Evolutionary conservation across 805 yeast genomes (phyloP), one percentile per base, ranked within the genome.

Genomic region (Priceomyces carsonii): DNA sequence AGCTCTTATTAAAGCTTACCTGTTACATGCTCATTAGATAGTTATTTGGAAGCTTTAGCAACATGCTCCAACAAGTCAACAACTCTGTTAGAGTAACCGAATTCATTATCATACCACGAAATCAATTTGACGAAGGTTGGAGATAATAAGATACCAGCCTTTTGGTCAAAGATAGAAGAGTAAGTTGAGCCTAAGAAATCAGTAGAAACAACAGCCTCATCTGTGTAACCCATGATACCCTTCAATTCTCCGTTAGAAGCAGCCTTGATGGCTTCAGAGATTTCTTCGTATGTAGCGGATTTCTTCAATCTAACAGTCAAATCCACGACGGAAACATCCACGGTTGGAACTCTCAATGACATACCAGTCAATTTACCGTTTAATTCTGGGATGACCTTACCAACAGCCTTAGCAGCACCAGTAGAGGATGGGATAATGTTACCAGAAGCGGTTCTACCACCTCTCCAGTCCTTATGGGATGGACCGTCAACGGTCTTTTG

Each of bases 351-450:
- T 75, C 96, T 85, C 72, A 88, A 74, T 45, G 95, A 81, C 80
- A 87, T 76, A 77, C 96, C 96, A 51, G 96, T 88, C 68, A 88
- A 82, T 76, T 86, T 87, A 61, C 96, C 96, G 72, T 83, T 82
- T 59, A 88, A 79, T 58, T 75, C 82, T 50, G 96, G 96, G 58
- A 88, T 82, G 56, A 88, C 95, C 80, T 86, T 86, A 68, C 95
- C 95, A 56, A 88, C 96, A 50, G 95, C 95, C 82, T 88, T 88
- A 61, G 96, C 96, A 58, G 96, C 96, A 81, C 96, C 96, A 47
- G 96, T 88, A 47, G 95, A 85, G 26, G 95, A 86, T 61, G 96
- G 96, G 54, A 88, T 88, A 68, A 88, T 85, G 84, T 88, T 88
- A 63, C 90, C 95, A 45, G 91, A 83, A 63, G 95, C 95, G 55